Base-by-base conservation (phyloP, 1,139 yeast genomes). In the Hemisphaericaspora xylanilytica region DNA sequence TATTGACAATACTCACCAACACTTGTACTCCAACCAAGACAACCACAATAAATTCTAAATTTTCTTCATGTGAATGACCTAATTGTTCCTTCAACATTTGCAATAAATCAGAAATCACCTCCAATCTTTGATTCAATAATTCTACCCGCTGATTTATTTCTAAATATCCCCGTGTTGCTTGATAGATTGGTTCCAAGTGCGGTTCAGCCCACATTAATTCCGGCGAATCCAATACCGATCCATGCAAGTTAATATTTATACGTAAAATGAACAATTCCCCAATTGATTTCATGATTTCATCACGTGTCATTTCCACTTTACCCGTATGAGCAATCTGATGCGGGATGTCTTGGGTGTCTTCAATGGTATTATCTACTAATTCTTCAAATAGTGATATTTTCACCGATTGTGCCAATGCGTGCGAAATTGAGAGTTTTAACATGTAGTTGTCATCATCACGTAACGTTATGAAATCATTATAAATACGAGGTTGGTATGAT, bases 181-280 rank as follows among this genome's bases (percentile, higher is more conserved):
- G 97, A 61, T 92, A 92, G 40, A 90, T 89, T 1, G 98, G 98
- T 58, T 92, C 97, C 43, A 92, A 69, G 54, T 90, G 96, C 1
- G 98, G 98, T 56, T 92, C 97, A 0, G 96, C 82, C 98, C 98
- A 92, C 96, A 92, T 89, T 42, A 92, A 77, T 59, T 92, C 97
- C 0, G 98, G 98, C 1, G 96, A 86, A 58, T 92, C 98, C 46
- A 92, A 67, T 16, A 92, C 94, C 2, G 97, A 88, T 1, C 97
- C 97, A 63, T 92, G 97, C 45, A 92, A 69, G 56, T 92, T 92
- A 49, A 89, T 87, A 59, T 85, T 88, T 43, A 92, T 92, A 44
- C 98, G 70, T 48, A 92, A 68, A 43, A 92, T 92, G 60, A 92
- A 92, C 46, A 92, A 73, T 59, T 92, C 97, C 13, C 98, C 98